Conservation (phyloP, 495 filamentous ascomycete species). For the Talaromyces liani region DNA sequence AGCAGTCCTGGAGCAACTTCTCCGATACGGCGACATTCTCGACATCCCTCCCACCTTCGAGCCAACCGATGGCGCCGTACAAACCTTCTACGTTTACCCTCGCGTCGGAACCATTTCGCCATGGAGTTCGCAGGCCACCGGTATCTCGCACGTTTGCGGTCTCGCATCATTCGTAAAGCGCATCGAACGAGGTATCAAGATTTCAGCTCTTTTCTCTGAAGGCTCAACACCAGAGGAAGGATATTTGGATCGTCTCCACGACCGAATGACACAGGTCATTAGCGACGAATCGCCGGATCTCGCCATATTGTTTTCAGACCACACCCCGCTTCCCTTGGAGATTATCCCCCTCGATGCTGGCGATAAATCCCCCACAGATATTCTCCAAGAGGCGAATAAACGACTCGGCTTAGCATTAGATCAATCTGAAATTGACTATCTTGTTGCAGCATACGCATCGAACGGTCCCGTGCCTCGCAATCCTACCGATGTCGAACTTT, state of each 20-base stretch:
- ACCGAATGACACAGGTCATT: slow-evolving; percentile 88
- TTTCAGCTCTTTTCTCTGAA: slow-evolving; percentile 41
- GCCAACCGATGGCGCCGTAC: slow-evolving; percentile 31
- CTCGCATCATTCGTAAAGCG: slow-evolving; percentile 64
- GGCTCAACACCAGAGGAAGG: slow-evolving; percentile 38
- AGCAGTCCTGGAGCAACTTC: slow-evolving; percentile 49
- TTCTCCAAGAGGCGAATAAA: slow-evolving; percentile 75
- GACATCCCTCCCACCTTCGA: slow-evolving; percentile 37
- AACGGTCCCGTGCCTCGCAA: slow-evolving; percentile 58
- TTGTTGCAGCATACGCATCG: slow-evolving; percentile 73
- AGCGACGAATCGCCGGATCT: slow-evolving; percentile 57
- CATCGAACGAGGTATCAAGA: slow-evolving; percentile 80
- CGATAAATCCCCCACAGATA: slow-evolving; percentile 53
- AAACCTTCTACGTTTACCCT: slow-evolving; percentile 66
- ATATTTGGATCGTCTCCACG: slow-evolving; percentile 67
- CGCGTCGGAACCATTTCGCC: slow-evolving; percentile 81
- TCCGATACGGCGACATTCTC: slow-evolving; percentile 54
- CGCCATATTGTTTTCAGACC: slow-evolving; percentile 70
- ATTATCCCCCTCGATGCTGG: slow-evolving; percentile 62
- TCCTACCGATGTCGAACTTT: slow-evolving; percentile 88
- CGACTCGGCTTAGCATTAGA: slow-evolving; percentile 79
- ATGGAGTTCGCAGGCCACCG: slow-evolving; percentile 95
- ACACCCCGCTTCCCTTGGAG: slow-evolving; percentile 59
- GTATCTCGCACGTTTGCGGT: slow-evolving; percentile 87
- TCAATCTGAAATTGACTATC: slow-evolving; percentile 84